Conservation (phyloP, 2,329 filamentous ascomycete genomes). For the Hymenoscyphus fructigenus region DNA sequence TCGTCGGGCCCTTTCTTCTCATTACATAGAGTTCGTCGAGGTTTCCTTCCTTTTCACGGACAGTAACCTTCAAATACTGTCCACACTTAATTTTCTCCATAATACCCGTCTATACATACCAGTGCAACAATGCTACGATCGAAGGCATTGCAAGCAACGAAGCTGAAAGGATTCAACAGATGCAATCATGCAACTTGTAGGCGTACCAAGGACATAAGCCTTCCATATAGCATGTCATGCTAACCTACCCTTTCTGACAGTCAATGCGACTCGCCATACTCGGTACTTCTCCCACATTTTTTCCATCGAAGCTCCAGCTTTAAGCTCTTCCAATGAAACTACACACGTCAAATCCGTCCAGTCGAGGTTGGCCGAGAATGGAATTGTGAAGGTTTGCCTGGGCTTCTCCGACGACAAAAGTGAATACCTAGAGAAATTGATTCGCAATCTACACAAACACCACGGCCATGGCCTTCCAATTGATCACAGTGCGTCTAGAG, state of each 20-base stretch:
- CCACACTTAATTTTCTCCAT: background rate
- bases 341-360: background rate
- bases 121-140: background rate
- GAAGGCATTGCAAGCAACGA: background rate
- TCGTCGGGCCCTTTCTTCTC: background rate
- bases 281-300: background rate
- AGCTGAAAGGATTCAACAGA: background rate
- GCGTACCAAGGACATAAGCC: background rate
- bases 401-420: constrained; percentile 7
- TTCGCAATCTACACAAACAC: constrained; percentile 2
- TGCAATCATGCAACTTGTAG: background rate
- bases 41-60: background rate
- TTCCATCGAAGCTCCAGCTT: constrained; percentile 5
- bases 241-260: background rate
- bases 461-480: constrained; percentile 27
- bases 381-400: constrained; percentile 5
- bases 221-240: background rate
- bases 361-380: constrained; percentile 2
- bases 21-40: background rate
- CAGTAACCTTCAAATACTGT: background rate
- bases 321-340: background rate
- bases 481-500: constrained; percentile 29
- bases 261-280: background rate
- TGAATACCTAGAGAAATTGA: constrained; percentile 6
- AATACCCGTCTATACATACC: background rate